phyloP scores from a whole-genome alignment of 2,329 filamentous ascomycete species.

The Aspergillus pseudotamarii region DNA sequence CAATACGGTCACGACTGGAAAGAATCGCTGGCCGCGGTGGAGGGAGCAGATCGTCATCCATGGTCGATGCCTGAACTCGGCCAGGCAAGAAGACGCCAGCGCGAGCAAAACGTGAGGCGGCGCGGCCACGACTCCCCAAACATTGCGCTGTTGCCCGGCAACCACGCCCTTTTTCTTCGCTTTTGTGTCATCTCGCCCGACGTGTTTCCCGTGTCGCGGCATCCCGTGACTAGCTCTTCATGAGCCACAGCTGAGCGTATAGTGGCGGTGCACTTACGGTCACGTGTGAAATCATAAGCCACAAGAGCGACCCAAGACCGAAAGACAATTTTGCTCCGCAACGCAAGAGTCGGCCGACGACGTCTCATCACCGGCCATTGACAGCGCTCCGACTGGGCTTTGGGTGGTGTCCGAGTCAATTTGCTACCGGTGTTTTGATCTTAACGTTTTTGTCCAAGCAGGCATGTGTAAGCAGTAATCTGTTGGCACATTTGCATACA shows the following conservation, averaged over 20 bases:
- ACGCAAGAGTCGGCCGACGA: conserved; percentile 8
- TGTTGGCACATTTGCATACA: background rate
- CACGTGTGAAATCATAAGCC: conserved; percentile 21
- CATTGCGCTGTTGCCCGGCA: conserved; percentile 49
- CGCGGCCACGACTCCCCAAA: conserved; percentile 22
- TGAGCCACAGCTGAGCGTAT: background rate
- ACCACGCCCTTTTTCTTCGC: conserved; percentile 38
- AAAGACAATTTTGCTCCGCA: conserved; percentile 28
- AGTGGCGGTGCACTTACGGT: conserved; percentile 20
- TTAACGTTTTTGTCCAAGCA: background rate
- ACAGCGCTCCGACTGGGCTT: conserved; percentile 15
- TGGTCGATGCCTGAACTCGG: conserved; percentile 18
- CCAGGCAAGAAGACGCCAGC: conserved; percentile 23
- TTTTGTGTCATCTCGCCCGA: conserved; percentile 7
- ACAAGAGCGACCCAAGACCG: conserved; percentile 17
- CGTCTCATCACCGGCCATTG: conserved; percentile 13
- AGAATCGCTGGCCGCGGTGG: conserved; percentile 15
- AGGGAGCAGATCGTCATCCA: conserved; percentile 12
- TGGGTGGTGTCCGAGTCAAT: conserved; percentile 13
- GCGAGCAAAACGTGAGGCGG: conserved; percentile 21
- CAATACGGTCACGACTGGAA: conserved; percentile 19
- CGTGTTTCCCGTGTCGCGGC: conserved; percentile 20
- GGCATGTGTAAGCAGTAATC: conserved; percentile 20
- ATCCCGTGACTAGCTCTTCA: conserved; percentile 17
- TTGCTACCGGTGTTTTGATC: background rate